Percentiles rank a stretch among this genome's conserved stretches.
Conservation (phyloP, 306 rosid genomes). For the Trifolium repens region DNA sequence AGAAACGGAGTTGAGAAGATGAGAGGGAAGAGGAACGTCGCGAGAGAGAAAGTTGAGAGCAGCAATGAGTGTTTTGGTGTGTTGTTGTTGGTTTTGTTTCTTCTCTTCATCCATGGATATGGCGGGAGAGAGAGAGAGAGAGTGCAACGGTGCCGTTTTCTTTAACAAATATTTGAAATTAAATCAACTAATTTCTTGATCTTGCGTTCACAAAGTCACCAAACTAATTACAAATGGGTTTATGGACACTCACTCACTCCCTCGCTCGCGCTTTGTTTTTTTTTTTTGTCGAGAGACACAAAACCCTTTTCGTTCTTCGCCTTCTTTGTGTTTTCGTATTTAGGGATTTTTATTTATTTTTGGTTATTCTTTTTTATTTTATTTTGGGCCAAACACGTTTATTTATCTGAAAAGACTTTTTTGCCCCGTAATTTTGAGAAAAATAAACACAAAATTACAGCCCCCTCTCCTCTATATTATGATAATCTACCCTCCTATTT, state of each 20-base stretch:
- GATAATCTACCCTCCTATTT: too few relatives aligned
- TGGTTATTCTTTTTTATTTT: neutral
- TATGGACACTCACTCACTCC: neutral
- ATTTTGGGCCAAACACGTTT: conserved; percentile 13
- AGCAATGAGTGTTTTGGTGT: conserved; percentile 69
- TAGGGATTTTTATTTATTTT: conserved; percentile 25
- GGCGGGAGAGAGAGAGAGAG: conserved; percentile 66
- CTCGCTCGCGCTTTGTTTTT: neutral
- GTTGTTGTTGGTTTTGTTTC: neutral
- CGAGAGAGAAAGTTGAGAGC: conserved; percentile 95
- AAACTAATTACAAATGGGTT: conserved; percentile 27
- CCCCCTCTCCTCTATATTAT: too few relatives aligned
- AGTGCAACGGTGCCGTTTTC: conserved; percentile 29
- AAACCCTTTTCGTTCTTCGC: conserved; percentile 40
- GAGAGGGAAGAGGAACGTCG: conserved; percentile 85
- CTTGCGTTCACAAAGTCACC: conserved; percentile 20
- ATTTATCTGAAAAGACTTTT: neutral
- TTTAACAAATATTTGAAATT: conserved; percentile 43
- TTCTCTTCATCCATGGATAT: conserved; percentile 51
- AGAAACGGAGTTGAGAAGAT: conserved; percentile 75
- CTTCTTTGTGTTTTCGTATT: conserved; percentile 37
- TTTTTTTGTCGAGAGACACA: conserved; percentile 16
- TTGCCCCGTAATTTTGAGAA: neutral
- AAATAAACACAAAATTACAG: neutral
- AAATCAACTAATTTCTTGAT: conserved; percentile 19